Base-by-base conservation (phyloP, 2,329 filamentous ascomycete genomes). In the Colletotrichum graminicola region DNA sequence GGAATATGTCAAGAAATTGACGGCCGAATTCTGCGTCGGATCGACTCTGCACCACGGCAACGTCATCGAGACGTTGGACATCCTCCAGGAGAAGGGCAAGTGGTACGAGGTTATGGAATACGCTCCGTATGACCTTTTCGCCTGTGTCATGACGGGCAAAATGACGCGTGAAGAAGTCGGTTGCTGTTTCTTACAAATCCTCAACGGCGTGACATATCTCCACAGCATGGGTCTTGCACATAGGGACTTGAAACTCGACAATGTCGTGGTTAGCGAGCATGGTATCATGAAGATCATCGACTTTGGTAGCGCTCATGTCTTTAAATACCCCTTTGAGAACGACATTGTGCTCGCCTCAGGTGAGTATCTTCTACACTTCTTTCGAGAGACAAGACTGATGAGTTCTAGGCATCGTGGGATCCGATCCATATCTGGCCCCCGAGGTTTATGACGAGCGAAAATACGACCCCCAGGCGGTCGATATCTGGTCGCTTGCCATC, bases 21-120 rank as follows among this genome's bases (percentile, higher is more conserved):
- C 96, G 0, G 95, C 96, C 2, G 96, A 99, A 79, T 99, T 99
- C 81, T 99, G 96, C 79, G 95, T 99, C 76, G 96, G 96, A 16
- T 98, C 95, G 3, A 98, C 96, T 0, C 85, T 99, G 47, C 96
- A 98, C 77, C 96, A 99, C 77, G 95, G 96, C 76, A 99, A 99
- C 79, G 94, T 99, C 76, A 98, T 99, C 77, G 96, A 99, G 81
- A 98, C 96, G 1, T 88, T 99, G 75, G 96, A 99, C 80, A 97
- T 99, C 74, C 90, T 99, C 14, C 93, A 97, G 75, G 96, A 99
- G 82, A 96, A 95, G 81, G 91, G 90, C 62, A 94, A 92, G 74
- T 99, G 96, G 94, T 99, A 94, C 78, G 95, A 98, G 78, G 96
- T 99, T 52, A 99, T 99, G 96, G 96, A 99, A 79, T 99, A 97